Base-by-base conservation (phyloP, 2,329 filamentous ascomycete genomes). In the Penicillium brevicompactum region DNA sequence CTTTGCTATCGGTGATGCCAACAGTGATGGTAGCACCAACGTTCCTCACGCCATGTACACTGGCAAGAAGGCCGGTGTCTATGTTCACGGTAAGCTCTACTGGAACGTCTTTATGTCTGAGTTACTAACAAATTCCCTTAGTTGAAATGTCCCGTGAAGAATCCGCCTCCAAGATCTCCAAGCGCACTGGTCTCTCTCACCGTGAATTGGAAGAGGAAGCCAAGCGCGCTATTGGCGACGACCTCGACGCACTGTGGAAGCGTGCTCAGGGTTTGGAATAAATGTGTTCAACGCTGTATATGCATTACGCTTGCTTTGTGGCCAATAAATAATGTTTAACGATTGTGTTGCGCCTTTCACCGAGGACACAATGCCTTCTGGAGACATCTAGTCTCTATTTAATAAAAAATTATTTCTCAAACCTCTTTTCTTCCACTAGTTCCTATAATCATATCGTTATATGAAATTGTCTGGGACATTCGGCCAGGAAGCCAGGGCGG, bases 21-120 rank as follows among this genome's bases (percentile, higher is more conserved):
- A 87, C 68, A 79, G 78, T 31, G 84, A 86, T 50, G 80, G 80
- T n/a, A 73, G 76, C 8, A 86, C 83, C 3, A 87, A 87, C 58
- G 79, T 87, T 0, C 83, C 83, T 0, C 84, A 86, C 58, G 84
- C 85, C 0, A 77, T 87, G 63, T 87, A 76, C 63, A 81, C 74
- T 11, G 84, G 84, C 2, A 87, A 87, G 76, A 70, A 78, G 30
- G 75, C 83, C 0, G 84, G 82, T 5, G 83, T 87, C 1, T 84
- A 72, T 46, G 55, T 84, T 4, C 84, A 87, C 59, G 77, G 83
- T 84, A 65, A 74, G 81, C 1, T 24, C 14, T 4, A 4, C 72
- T 51, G 24, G 10, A 14, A 31, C 2, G 27, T 40, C 10, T 0
- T 44, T 27, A 5, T 18, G 27, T 18, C 18, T 16, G n/a, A 34